Evolutionary conservation across 2,329 filamentous ascomycete species (phyloP), one percentile per base, ranked within the genome.

Genomic region (Microdochium nivale): DNA sequence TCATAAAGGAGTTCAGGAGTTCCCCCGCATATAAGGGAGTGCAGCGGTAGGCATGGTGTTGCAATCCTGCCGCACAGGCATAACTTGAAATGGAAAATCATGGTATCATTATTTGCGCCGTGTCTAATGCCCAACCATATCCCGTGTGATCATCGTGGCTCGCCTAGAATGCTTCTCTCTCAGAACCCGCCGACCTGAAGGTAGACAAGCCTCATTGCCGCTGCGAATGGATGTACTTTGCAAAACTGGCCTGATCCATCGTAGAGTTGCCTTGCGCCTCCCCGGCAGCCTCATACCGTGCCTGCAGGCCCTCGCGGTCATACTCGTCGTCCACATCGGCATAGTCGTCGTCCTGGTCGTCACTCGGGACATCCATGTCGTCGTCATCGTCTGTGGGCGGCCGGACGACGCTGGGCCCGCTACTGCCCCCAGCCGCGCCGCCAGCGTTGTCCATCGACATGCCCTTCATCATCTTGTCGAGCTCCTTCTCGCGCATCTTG

Each of bases 381-480:
- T 79, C 70, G 21, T 75, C 72, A 52, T 75, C 73, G 35, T 75
- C 75, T 56, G 61, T 72, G 55, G 62, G 75, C 66, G 33, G 66
- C 66, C 19, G 72, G 70, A 53, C 51, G 47, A 70, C 40, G 40
- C 40, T 59, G 23, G 62, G 62, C 9, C 55, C 56, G 32, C 55
- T 52, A 32, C 60, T 58, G 27, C 53, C 53, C 27, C 27, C 27
- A 11, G 27, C 27, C 47, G 56, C 54, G 10, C 59, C 65, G 3
- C 55, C 55, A 1, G 57, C 57, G 11, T 59, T 61, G 11, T 67
- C 69, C 56, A 79, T 75, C 2, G 74, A 74, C 88, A 99, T 95
- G 59, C 94, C 92, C 65, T 87, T 86, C 90, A 99, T 96, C 75
- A 99, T 83, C 73, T 89, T 90, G 54, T 88, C 88, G 25, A 99